phyloP scores from a whole-genome alignment of 2,329 filamentous ascomycete species.

The Ceratocystis destructans region DNA sequence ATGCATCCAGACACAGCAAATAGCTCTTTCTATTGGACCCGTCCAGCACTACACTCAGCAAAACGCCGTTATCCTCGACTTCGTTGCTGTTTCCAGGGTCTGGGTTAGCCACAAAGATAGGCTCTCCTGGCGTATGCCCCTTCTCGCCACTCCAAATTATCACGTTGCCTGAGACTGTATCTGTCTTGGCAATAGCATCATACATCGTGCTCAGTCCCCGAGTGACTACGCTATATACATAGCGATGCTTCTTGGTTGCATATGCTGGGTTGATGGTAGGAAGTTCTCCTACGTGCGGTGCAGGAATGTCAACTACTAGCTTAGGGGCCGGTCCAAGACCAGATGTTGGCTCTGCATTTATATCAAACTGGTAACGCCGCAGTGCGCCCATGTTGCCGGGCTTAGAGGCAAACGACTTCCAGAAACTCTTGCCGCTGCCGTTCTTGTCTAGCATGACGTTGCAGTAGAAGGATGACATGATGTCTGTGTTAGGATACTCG shows the following conservation, averaged over 20 bases:
- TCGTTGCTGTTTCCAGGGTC: constrained; percentile 40
- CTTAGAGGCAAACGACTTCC: constrained; percentile 29
- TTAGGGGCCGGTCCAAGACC: constrained; percentile 6
- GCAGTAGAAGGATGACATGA: constrained; percentile 56
- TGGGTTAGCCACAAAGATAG: constrained; percentile 46
- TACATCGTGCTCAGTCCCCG: constrained; percentile 46
- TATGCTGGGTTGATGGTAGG: constrained; percentile 51
- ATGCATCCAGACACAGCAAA: constrained; percentile 50
- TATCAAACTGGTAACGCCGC: constrained; percentile 32
- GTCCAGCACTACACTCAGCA: constrained; percentile 52
- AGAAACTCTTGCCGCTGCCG: constrained; percentile 32
- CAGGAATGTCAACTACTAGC: constrained; percentile 34
- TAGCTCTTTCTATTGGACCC: constrained; percentile 47
- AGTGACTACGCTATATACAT: constrained; percentile 44
- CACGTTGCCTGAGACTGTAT: constrained; percentile 39
- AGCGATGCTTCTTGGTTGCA: constrained; percentile 41
- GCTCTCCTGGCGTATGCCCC: constrained; percentile 54
- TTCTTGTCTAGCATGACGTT: constrained; percentile 47
- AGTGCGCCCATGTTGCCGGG: constrained; percentile 28
- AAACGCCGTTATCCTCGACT: constrained; percentile 49
- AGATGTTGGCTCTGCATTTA: constrained; percentile 23
- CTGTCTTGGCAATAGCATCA: constrained; percentile 53
- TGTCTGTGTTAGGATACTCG: constrained; percentile 48
- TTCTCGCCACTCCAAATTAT: constrained; percentile 42
- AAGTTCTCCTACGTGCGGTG: constrained; percentile 46